Conservation (phyloP, 805 yeast genomes). For the Yamadazyma scolyti region DNA sequence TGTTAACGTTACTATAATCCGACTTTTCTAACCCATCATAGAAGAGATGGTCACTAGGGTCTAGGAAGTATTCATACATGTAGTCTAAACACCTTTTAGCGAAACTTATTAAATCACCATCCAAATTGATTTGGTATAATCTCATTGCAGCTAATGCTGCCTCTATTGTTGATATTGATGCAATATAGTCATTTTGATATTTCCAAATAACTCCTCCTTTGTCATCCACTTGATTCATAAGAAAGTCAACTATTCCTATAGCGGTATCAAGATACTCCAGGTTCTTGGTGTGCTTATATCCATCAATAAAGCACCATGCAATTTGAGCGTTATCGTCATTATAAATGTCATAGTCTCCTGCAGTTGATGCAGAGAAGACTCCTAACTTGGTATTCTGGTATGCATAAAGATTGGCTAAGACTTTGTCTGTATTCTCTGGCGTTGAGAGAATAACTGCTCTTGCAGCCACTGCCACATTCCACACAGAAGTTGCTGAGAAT, state of each 20-base stretch:
- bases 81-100: conserved; percentile 13
- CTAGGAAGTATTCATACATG: conserved; percentile 11
- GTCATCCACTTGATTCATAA: conserved; percentile 18
- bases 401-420: conserved; percentile 11
- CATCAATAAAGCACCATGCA: conserved; percentile 24
- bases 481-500: conserved; percentile 17
- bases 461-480: conserved; percentile 26
- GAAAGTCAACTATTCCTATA: conserved; percentile 12
- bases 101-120: conserved; percentile 12
- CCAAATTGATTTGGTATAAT: conserved; percentile 14
- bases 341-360: conserved; percentile 20
- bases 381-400: conserved; percentile 16
- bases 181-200: conserved; percentile 17
- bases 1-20: conserved; percentile 14
- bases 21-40: conserved; percentile 19
- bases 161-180: conserved; percentile 27
- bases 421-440: conserved; percentile 6
- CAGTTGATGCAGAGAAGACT: conserved; percentile 20
- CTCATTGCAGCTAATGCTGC: conserved; percentile 24
- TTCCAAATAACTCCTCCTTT: conserved; percentile 26
- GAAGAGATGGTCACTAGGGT: conserved; percentile 18
- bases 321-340: conserved; percentile 28
- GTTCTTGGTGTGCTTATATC: conserved; percentile 15
- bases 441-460: conserved; percentile 13
- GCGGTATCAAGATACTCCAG: conserved; percentile 17